A percentile compares a stretch with the other conserved stretches of the same genome.
phyloP scores from a whole-genome alignment of 2,329 filamentous ascomycete genomes.

The Pseudogymnoascus sp. region DNA sequence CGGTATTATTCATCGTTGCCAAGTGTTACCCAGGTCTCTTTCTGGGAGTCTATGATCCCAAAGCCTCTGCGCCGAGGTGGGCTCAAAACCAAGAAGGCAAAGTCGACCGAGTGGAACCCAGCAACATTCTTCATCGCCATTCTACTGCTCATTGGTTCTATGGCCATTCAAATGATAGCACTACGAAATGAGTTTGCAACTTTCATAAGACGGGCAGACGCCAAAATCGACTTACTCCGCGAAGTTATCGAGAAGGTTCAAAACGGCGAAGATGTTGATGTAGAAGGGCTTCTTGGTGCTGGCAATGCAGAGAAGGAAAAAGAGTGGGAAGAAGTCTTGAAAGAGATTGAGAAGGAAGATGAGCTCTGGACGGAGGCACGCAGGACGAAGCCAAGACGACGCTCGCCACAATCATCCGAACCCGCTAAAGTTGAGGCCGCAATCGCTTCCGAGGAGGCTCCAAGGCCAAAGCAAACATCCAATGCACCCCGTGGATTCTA shows the following conservation, averaged over 20 bases:
- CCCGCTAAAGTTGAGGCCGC: not conserved
- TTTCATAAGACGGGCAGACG: conserved; percentile 68
- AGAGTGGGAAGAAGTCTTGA: conserved; percentile 78
- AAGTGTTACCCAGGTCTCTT: conserved; percentile 29
- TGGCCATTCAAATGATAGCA: conserved; percentile 86
- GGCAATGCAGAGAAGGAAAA: conserved; percentile 67
- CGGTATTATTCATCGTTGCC: conserved; percentile 34
- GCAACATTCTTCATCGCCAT: conserved; percentile 77
- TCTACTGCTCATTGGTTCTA: conserved; percentile 83
- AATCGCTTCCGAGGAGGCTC: not conserved
- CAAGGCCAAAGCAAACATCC: conserved; percentile 18
- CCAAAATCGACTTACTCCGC: conserved; percentile 65
- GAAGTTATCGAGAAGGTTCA: conserved; percentile 68
- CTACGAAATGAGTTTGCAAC: conserved; percentile 67
- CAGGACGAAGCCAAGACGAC: conserved; percentile 21
- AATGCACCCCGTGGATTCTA: conserved; percentile 28
- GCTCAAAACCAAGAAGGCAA: conserved; percentile 33
- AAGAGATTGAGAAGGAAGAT: conserved; percentile 59
- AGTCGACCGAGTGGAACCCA: conserved; percentile 65
- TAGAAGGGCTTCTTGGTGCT: conserved; percentile 72
- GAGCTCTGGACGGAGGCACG: conserved; percentile 32
- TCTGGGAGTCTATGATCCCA: conserved; percentile 65
- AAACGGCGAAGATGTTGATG: conserved; percentile 71
- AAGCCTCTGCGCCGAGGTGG: conserved; percentile 50
- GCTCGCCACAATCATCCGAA: conserved; percentile 6